Evolutionary conservation across 352 stramenopile species (phyloP).

Genomic region (Peronospora belbahrii): DNA sequence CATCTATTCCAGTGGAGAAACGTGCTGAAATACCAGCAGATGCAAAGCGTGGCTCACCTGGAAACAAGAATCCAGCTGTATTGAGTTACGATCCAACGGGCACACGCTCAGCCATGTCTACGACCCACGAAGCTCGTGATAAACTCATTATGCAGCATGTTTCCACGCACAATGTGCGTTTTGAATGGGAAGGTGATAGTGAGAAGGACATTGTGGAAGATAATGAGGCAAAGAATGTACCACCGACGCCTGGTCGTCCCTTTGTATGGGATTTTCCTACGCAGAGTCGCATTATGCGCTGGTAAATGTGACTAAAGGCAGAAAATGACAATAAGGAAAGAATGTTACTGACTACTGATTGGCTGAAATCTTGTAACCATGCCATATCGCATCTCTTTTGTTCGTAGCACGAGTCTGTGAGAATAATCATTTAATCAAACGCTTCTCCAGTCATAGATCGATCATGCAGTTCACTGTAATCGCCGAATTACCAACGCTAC

Average conservation of each 20-base stretch:
- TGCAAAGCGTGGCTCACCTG: constrained; percentile 57
- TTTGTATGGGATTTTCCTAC: constrained; percentile 65
- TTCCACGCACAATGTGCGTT: constrained; percentile 76
- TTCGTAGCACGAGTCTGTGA: too few species aligned
- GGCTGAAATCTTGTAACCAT: background rate
- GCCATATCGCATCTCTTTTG: too few species aligned
- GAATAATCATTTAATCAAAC: too few species aligned
- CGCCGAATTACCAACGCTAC: constrained; percentile 51
- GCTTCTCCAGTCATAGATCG: too few species aligned
- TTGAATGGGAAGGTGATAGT: constrained; percentile 68
- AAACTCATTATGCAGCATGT: constrained; percentile 57
- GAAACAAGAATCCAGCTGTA: constrained; percentile 86
- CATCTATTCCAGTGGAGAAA: constrained; percentile 50
- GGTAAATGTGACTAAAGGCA: constrained; percentile 30
- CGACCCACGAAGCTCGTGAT: constrained; percentile 68
- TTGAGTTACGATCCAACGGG: constrained; percentile 76
- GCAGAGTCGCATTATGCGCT: constrained; percentile 53
- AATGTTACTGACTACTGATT: constrained; percentile 1
- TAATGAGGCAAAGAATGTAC: constrained; percentile 66
- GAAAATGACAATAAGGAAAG: constrained; percentile 7
- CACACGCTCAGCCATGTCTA: constrained; percentile 82
- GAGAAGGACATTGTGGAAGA: constrained; percentile 68
- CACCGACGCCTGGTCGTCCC: constrained; percentile 54
- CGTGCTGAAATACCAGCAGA: constrained; percentile 58
- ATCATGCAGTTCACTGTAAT: constrained; percentile 45